These are phyloP conservation scores for Ogataea corticis DNA, from an alignment of 805 yeast genomes.

Conservation along the genomic window DNA sequence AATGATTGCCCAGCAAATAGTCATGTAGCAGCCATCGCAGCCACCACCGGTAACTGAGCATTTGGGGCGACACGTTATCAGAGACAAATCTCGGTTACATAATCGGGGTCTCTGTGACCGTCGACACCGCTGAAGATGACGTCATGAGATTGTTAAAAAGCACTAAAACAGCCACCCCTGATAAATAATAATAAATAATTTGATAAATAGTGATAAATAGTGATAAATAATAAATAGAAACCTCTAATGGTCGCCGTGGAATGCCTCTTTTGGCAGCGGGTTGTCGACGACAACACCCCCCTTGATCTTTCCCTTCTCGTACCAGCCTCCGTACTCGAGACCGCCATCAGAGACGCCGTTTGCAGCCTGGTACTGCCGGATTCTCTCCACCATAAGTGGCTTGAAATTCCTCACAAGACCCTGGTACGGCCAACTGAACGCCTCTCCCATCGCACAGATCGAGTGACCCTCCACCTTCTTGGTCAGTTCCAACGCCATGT, in stretches of 20 bases:
- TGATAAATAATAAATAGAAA: not conserved
- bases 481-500: conserved; percentile 79
- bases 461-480: conserved; percentile 91
- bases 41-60: too few relatives aligned
- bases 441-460: conserved; percentile 90
- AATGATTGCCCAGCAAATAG: too few relatives aligned
- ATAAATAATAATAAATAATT: conserved; percentile 5
- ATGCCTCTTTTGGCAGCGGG: conserved; percentile 48
- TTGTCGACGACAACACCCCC: conserved; percentile 67
- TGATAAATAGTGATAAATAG: conserved; percentile 1
- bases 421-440: conserved; percentile 93
- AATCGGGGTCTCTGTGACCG: too few relatives aligned
- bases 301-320: conserved; percentile 52
- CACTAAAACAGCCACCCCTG: too few relatives aligned
- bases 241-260: conserved; percentile 30
- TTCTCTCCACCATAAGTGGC: conserved; percentile 78
- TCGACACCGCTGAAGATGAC: too few relatives aligned
- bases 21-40: too few relatives aligned
- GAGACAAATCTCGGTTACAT: too few relatives aligned
- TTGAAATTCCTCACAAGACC: conserved; percentile 84
- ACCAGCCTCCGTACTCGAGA: conserved; percentile 77
- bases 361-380: conserved; percentile 56
- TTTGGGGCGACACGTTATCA: too few relatives aligned
- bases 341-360: conserved; percentile 37
- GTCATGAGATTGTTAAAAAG: too few relatives aligned